Evolutionary conservation across 1,284 basidiomycete species (phyloP).

Genomic region (Microbotryum lychnidis-dioicae): DNA sequence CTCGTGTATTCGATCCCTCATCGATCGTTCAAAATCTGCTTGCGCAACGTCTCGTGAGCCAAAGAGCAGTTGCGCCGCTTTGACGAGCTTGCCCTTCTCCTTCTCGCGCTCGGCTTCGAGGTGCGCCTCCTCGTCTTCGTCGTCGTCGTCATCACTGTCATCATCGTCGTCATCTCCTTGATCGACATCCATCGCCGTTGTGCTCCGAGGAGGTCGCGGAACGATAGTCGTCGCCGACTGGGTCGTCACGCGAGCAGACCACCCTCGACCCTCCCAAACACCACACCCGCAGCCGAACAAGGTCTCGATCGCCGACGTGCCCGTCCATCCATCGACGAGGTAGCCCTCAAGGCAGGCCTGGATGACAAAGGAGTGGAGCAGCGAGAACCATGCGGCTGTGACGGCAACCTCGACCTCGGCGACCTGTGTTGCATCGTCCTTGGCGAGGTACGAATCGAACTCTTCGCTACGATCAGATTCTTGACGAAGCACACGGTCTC

Average conservation of each 20-base stretch:
- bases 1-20: constrained; percentile 32
- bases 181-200: background rate
- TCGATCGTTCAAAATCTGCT: constrained; percentile 31
- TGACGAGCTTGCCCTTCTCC: constrained; percentile 10
- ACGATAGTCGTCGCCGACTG: background rate
- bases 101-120: background rate
- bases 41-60: constrained; percentile 27
- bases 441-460: constrained; percentile 5
- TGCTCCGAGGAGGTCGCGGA: background rate
- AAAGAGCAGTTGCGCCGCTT: constrained; percentile 24
- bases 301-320: constrained; percentile 59
- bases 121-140: constrained; percentile 11
- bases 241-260: constrained; percentile 4
- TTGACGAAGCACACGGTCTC: constrained; percentile 52
- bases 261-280: constrained; percentile 32
- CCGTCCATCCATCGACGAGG: constrained; percentile 65
- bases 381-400: constrained; percentile 66
- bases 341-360: constrained; percentile 73
- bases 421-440: constrained; percentile 18
- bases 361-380: constrained; percentile 63
- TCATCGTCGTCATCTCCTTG: constrained; percentile 8
- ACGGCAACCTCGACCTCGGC: constrained; percentile 18
- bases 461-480: constrained; percentile 7
- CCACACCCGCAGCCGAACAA: constrained; percentile 64
- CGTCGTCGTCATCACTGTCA: constrained; percentile 9